Percentiles rank a stretch among this genome's conserved stretches.
Conservation (phyloP, 2,329 filamentous ascomycete genomes). For the Ophiocordyceps camponoti-leonardi region DNA sequence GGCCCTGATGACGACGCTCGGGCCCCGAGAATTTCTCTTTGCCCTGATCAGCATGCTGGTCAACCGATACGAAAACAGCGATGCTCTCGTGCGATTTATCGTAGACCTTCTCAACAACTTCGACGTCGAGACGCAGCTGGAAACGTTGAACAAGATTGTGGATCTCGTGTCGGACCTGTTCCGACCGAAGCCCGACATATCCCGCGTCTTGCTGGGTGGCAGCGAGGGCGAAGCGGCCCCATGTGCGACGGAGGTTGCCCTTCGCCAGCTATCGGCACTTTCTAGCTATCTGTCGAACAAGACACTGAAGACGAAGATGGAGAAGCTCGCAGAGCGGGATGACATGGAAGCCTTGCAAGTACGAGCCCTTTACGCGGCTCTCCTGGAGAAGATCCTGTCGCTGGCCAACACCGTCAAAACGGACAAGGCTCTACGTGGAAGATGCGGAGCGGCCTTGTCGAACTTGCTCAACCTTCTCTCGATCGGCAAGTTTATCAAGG, state of each 20-base stretch:
- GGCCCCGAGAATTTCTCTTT: slow-evolving; percentile 72
- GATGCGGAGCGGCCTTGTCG: slow-evolving; percentile 54
- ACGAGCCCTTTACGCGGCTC: slow-evolving; percentile 49
- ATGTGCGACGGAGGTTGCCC: slow-evolving; percentile 31
- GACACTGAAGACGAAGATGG: slow-evolving; percentile 37
- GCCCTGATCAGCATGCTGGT: slow-evolving; percentile 77
- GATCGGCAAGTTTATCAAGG: slow-evolving; percentile 75
- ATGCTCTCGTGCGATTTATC: slow-evolving; percentile 58
- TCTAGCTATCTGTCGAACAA: slow-evolving; percentile 40
- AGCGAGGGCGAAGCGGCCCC: slow-evolving; percentile 28
- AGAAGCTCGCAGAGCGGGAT: slow-evolving; percentile 38
- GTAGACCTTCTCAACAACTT: slow-evolving; percentile 59
- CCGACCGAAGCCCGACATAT: slow-evolving; percentile 56
- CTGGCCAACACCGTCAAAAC: slow-evolving; percentile 48
- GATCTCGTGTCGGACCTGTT: slow-evolving; percentile 60
- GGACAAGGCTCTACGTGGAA: slow-evolving; percentile 35
- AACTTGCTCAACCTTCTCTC: slow-evolving; percentile 73
- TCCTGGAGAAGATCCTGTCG: slow-evolving; percentile 47
- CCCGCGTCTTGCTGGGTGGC: slow-evolving; percentile 50
- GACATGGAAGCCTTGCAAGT: slow-evolving; percentile 50
- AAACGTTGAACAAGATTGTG: slow-evolving; percentile 62
- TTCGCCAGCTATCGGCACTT: slow-evolving; percentile 37
- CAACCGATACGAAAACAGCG: slow-evolving; percentile 71
- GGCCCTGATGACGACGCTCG: slow-evolving; percentile 70
- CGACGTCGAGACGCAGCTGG: slow-evolving; percentile 56